A percentile compares a stretch with the other conserved stretches of the same genome.
These are phyloP conservation scores for Aspergillus sp. DNA, from an alignment of 2,329 filamentous ascomycete genomes.

Conservation along the genomic window DNA sequence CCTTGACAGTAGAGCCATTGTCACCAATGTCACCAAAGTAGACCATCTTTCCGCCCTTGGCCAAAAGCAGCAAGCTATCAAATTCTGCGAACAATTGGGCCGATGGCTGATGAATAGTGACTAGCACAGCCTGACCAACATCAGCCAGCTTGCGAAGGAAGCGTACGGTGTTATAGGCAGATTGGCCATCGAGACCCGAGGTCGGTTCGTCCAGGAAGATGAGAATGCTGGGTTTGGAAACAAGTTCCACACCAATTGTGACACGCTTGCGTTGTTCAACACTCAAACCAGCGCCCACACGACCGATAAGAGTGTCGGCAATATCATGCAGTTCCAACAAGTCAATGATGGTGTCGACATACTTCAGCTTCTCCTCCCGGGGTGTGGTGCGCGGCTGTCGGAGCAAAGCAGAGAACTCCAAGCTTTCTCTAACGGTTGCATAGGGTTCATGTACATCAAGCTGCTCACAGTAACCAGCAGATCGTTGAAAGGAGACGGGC, in stretches of 20 bases:
- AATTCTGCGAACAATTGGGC: constrained; percentile 71
- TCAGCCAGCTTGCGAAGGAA: constrained; percentile 69
- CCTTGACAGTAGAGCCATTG: constrained; percentile 64
- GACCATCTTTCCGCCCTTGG: constrained; percentile 70
- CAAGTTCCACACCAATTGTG: constrained; percentile 73
- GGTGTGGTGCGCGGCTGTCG: constrained; percentile 60
- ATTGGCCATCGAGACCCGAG: constrained; percentile 69
- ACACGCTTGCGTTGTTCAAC: constrained; percentile 72
- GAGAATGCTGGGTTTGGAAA: constrained; percentile 68
- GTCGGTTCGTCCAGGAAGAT: constrained; percentile 75
- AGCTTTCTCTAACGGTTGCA: constrained; percentile 67
- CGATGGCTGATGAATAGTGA: constrained; percentile 72
- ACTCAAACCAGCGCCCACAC: constrained; percentile 50
- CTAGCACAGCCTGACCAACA: constrained; percentile 70
- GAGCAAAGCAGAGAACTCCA: constrained; percentile 68
- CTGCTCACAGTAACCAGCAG: constrained; percentile 71
- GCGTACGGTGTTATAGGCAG: constrained; percentile 67
- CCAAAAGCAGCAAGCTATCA: constrained; percentile 70
- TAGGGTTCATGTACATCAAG: constrained; percentile 70
- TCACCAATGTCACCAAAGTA: constrained; percentile 72
- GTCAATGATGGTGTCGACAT: constrained; percentile 67
- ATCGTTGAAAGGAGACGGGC: constrained; percentile 65
- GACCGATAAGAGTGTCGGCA: constrained; percentile 64
- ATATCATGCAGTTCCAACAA: constrained; percentile 66
- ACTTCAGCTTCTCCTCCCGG: constrained; percentile 64